Evolutionary conservation across 225 moss, liverwort and hornwort genomes (phyloP).

Genomic region (Sphagnum contortum): DNA sequence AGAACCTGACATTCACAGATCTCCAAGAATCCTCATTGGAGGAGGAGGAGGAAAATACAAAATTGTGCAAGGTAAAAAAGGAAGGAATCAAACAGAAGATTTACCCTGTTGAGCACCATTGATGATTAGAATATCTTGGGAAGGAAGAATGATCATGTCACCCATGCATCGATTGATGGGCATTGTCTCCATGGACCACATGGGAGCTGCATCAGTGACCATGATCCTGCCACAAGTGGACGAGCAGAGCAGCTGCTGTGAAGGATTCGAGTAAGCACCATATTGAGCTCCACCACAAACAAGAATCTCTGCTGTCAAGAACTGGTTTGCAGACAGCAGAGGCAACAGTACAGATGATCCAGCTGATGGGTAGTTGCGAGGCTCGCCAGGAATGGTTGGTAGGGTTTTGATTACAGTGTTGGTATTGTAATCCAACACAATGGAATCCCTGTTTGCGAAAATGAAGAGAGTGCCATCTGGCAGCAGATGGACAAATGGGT

Average conservation of each 20-base stretch:
- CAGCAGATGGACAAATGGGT: conserved; percentile 56
- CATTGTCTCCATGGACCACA: conserved; percentile 31
- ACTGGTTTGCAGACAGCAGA: conserved; percentile 28
- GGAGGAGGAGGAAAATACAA: no score
- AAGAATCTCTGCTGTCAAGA: conserved; percentile 31
- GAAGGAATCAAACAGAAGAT: neutral
- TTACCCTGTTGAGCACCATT: conserved; percentile 31
- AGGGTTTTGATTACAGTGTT: conserved; percentile 39
- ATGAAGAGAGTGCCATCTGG: conserved; percentile 60
- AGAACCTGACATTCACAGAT: no score
- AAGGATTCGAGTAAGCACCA: conserved; percentile 29
- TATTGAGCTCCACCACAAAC: conserved; percentile 50
- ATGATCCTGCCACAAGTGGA: conserved; percentile 41
- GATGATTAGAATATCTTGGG: conserved; percentile 27
- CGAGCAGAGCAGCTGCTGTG: conserved; percentile 14
- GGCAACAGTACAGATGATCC: conserved; percentile 61
- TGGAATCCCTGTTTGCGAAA: conserved; percentile 60
- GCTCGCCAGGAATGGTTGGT: conserved; percentile 47
- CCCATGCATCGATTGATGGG: conserved; percentile 32
- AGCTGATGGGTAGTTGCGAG: conserved; percentile 57
- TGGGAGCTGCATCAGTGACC: conserved; percentile 19
- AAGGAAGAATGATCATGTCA: conserved; percentile 34
- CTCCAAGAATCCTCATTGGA: no score
- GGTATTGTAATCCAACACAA: conserved; percentile 40
- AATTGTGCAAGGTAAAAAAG: no score